These are phyloP conservation scores for Ophiocordyceps camponoti-saundersi DNA, from an alignment of 2,329 filamentous ascomycete genomes.

Conservation along the genomic window DNA sequence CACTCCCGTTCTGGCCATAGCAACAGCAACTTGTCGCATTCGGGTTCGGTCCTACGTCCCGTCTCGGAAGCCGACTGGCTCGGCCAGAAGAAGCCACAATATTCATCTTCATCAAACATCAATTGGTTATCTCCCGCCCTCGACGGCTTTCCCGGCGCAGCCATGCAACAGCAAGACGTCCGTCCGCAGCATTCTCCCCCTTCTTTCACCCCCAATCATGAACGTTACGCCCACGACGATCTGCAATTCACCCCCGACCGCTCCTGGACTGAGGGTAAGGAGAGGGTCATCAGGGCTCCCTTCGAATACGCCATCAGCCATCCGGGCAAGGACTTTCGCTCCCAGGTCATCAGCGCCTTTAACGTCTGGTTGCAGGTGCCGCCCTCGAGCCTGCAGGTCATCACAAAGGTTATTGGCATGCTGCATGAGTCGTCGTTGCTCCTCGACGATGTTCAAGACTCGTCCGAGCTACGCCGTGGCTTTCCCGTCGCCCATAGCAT, in stretches of 20 bases:
- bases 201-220: constrained; percentile 25
- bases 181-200: constrained; percentile 8
- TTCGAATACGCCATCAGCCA: constrained; percentile 67
- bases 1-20: constrained; percentile 6
- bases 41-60: constrained; percentile 21
- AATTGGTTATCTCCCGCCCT: constrained; percentile 1
- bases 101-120: background rate
- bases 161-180: constrained; percentile 17
- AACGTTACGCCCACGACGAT: constrained; percentile 36
- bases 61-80: constrained; percentile 48
- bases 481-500: constrained; percentile 71
- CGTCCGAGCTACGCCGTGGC: constrained; percentile 57
- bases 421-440: constrained; percentile 71
- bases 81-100: constrained; percentile 13
- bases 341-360: constrained; percentile 65
- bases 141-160: constrained; percentile 3
- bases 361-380: constrained; percentile 68
- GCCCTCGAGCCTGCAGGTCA: constrained; percentile 48
- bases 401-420: constrained; percentile 70
- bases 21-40: constrained; percentile 2
- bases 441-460: constrained; percentile 80
- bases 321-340: constrained; percentile 72
- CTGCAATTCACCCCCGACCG: constrained; percentile 31
- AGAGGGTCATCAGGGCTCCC: constrained; percentile 59
- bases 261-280: constrained; percentile 57